These are phyloP conservation scores for Malassezia sympodialis DNA, from an alignment of 1,284 basidiomycete species.

Conservation along the genomic window DNA sequence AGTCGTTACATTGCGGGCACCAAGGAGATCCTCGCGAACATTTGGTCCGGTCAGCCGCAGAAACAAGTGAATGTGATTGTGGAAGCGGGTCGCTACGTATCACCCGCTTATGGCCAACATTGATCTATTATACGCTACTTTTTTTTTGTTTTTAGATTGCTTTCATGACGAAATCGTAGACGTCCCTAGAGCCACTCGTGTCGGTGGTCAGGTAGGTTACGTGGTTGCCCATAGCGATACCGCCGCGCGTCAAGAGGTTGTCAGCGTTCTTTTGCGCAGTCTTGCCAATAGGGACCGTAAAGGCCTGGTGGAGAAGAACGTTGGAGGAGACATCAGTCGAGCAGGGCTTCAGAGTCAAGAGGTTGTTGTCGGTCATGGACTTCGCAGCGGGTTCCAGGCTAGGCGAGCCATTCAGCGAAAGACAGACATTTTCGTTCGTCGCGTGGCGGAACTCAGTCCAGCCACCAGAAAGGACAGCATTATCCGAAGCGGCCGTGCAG, in stretches of 20 bases:
- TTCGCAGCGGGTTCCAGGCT: not conserved
- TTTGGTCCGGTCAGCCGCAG: constrained; percentile 56
- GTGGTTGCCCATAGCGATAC: not conserved
- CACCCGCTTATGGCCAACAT: constrained; percentile 44
- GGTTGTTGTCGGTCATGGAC: not conserved
- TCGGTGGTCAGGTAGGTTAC: not conserved
- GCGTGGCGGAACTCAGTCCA: not conserved
- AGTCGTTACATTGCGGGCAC: constrained; percentile 71
- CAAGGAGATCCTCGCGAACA: constrained; percentile 69
- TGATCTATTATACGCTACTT: not conserved
- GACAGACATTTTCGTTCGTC: not conserved
- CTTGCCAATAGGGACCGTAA: not conserved
- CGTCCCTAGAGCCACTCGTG: not conserved
- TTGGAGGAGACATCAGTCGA: not conserved
- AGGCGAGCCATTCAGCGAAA: not conserved
- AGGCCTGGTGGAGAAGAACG: not conserved
- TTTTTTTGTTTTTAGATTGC: not conserved
- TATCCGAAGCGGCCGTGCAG: not conserved
- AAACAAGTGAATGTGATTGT: constrained; percentile 68
- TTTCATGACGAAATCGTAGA: not conserved
- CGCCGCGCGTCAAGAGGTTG: not conserved
- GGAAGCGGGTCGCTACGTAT: constrained; percentile 44
- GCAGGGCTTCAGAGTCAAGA: not conserved
- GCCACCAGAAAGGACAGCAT: not conserved
- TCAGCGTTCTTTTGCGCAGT: not conserved